These are phyloP conservation scores for Arachnomyces sp. DNA, from an alignment of 2,329 filamentous ascomycete species.

Conservation along the genomic window DNA sequence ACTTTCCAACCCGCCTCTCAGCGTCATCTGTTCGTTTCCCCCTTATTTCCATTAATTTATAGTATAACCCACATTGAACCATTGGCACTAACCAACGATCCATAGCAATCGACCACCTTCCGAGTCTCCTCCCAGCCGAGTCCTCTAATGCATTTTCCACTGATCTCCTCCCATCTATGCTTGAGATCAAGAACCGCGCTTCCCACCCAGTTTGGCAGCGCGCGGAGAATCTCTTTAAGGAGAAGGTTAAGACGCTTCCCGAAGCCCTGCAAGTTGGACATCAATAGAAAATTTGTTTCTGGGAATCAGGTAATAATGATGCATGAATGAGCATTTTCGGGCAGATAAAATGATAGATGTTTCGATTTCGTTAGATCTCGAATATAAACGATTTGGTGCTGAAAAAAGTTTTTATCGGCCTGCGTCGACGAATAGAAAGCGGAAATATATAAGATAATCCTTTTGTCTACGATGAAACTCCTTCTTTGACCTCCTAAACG, in stretches of 20 bases:
- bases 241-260: slow-evolving; percentile 69
- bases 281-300: slow-evolving; percentile 17
- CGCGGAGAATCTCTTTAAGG: slow-evolving; percentile 74
- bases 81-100: background rate
- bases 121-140: slow-evolving; percentile 76
- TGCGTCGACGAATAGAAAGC: no score
- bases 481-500: no score
- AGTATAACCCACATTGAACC: no score
- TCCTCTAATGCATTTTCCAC: slow-evolving; percentile 77
- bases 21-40: slow-evolving; percentile 58
- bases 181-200: slow-evolving; percentile 68
- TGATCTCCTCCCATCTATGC: slow-evolving; percentile 67
- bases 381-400: no score
- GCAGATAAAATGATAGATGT: no score
- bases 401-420: no score
- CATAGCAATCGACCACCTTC: slow-evolving; percentile 66
- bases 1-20: slow-evolving; percentile 54
- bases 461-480: no score
- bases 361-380: no score
- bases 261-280: slow-evolving; percentile 23
- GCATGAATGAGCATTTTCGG: no score
- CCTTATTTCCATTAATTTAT: background rate
- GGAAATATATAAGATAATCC: no score
- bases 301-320: no score
- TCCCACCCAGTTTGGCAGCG: slow-evolving; percentile 70